phyloP scores from a whole-genome alignment of 305 asterid species.

The Andrographis paniculata region DNA sequence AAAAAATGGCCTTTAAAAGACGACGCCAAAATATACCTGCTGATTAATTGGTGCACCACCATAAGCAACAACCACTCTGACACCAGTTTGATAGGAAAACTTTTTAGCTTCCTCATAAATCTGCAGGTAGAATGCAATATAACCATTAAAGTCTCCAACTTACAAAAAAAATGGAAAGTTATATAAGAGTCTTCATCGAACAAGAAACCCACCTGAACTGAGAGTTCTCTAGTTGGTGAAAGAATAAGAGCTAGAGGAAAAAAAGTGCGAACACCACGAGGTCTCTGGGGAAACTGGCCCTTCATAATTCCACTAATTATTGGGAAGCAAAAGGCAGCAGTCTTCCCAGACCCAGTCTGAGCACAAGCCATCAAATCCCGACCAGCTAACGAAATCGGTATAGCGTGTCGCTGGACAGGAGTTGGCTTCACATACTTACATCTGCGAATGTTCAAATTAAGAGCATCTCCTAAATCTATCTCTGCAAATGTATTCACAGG shows the following conservation, averaged over 20 bases:
- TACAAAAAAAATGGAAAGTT: neutral
- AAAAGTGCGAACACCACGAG: slow-evolving; percentile 50
- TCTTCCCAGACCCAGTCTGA: slow-evolving; percentile 74
- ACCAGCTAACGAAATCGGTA: slow-evolving; percentile 70
- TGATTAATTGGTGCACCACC: slow-evolving; percentile 71
- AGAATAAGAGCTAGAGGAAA: slow-evolving; percentile 65
- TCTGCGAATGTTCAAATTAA: slow-evolving; percentile 53
- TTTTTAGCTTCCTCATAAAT: slow-evolving; percentile 67
- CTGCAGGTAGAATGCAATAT: slow-evolving; percentile 26
- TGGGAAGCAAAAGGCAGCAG: slow-evolving; percentile 77
- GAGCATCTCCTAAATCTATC: slow-evolving; percentile 64
- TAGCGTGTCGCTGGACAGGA: slow-evolving; percentile 66
- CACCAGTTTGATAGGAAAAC: slow-evolving; percentile 68
- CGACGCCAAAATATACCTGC: slow-evolving; percentile 31
- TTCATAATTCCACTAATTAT: slow-evolving; percentile 60
- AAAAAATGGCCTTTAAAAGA: no score
- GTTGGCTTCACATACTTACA: slow-evolving; percentile 72
- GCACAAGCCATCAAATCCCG: slow-evolving; percentile 80
- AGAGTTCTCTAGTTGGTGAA: slow-evolving; percentile 71
- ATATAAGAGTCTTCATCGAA: neutral
- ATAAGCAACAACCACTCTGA: slow-evolving; percentile 59
- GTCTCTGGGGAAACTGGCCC: slow-evolving; percentile 43
- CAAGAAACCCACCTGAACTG: slow-evolving; percentile 39
- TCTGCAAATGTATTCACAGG: slow-evolving; percentile 67
- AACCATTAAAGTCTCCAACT: neutral